Percentiles rank a stretch among this genome's conserved stretches.
Conservation (phyloP, 2,329 filamentous ascomycete species). For the Colletotrichum caudatum region DNA sequence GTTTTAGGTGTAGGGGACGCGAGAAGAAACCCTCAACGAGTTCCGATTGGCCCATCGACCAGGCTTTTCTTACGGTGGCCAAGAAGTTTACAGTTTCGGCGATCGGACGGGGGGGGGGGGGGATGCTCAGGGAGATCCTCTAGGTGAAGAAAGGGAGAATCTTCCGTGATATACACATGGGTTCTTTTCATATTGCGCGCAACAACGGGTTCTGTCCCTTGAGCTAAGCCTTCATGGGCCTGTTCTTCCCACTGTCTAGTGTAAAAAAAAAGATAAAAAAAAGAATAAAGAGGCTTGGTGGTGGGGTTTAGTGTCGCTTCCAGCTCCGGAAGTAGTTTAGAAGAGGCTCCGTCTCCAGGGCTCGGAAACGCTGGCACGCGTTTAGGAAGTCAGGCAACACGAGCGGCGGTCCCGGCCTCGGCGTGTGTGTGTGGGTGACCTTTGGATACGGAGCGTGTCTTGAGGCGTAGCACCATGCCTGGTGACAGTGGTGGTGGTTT, state of each 20-base stretch:
- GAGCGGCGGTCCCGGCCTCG: not conserved
- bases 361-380: slow-evolving; percentile 29
- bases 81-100: slow-evolving; percentile 40
- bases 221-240: slow-evolving; percentile 25
- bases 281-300: slow-evolving; percentile 21
- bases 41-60: slow-evolving; percentile 36
- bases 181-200: not conserved
- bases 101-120: slow-evolving; percentile 34
- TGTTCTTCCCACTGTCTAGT: slow-evolving; percentile 12
- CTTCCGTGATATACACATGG: slow-evolving; percentile 7
- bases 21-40: not conserved
- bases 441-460: slow-evolving; percentile 6
- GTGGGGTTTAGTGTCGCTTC: slow-evolving; percentile 17
- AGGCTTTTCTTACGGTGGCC: slow-evolving; percentile 35
- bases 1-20: slow-evolving; percentile 13
- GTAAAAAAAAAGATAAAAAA: not conserved
- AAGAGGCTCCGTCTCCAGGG: slow-evolving; percentile 14
- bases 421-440: not conserved
- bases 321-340: not conserved
- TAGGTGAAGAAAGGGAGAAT: not conserved
- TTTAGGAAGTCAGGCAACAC: slow-evolving; percentile 35
- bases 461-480: slow-evolving; percentile 16
- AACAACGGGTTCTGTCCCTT: not conserved
- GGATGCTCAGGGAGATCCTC: slow-evolving; percentile 31
- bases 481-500: slow-evolving; percentile 19